Conservation (phyloP, 176 grass and related monocot genomes). For the Triticum timopheevii region DNA sequence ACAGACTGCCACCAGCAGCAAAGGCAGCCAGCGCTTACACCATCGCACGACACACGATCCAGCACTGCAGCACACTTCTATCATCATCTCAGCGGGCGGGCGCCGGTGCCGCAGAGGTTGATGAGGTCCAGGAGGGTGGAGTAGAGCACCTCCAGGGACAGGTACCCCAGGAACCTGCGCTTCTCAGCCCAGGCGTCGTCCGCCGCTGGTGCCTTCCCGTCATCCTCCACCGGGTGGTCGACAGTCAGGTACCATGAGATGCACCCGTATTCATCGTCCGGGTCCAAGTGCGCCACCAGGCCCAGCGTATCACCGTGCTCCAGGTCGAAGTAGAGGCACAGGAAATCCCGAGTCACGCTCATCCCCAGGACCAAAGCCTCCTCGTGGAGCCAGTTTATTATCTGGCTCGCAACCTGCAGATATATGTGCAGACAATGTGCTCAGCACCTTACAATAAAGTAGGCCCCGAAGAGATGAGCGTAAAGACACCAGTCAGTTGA, state of each 20-base stretch:
- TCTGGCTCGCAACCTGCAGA: conserved; percentile 71
- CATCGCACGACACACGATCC: neutral
- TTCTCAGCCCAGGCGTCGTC: conserved; percentile 26
- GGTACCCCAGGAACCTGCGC: conserved; percentile 21
- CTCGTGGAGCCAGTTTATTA: conserved; percentile 89
- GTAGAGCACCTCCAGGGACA: neutral
- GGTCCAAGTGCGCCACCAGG: conserved; percentile 79
- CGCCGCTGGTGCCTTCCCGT: conserved; percentile 46
- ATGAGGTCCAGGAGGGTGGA: conserved; percentile 73
- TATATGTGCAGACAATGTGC: neutral
- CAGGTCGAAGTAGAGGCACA: conserved; percentile 83
- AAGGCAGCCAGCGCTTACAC: too few relatives aligned
- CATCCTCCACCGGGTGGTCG: conserved; percentile 54
- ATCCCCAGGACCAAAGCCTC: conserved; percentile 81
- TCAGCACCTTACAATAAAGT: too few relatives aligned
- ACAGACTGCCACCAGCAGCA: too few relatives aligned
- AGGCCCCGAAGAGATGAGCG: too few relatives aligned
- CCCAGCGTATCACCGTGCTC: conserved; percentile 75
- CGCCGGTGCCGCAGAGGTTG: conserved; percentile 60
- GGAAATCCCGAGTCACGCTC: conserved; percentile 74
- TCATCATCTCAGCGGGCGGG: conserved; percentile 36
- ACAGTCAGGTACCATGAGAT: conserved; percentile 75
- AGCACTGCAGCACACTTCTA: neutral
- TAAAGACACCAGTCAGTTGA: too few relatives aligned
- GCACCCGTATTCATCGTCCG: conserved; percentile 52